Conservation (phyloP, 1,139 yeast genomes). For the Pichia sp. region DNA sequence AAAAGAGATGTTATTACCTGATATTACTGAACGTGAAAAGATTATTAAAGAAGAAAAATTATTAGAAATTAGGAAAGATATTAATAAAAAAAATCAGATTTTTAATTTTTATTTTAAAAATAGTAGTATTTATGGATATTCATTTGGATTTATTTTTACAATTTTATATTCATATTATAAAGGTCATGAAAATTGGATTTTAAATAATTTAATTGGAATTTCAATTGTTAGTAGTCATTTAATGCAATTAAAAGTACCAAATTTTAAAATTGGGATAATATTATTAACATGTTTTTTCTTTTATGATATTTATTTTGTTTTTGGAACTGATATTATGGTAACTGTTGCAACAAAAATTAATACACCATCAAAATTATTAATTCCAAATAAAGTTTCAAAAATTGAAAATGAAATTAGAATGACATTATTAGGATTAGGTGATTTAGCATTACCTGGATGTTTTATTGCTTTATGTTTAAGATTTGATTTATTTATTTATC, state of each 20-base stretch:
- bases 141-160: slow-evolving; percentile 28
- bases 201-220: slow-evolving; percentile 34
- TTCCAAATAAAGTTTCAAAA: slow-evolving; percentile 35
- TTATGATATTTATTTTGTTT: slow-evolving; percentile 64
- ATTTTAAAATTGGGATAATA: slow-evolving; percentile 40
- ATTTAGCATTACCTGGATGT: slow-evolving; percentile 52
- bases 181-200: slow-evolving; percentile 32
- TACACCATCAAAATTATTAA: slow-evolving; percentile 48
- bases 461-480: slow-evolving; percentile 45
- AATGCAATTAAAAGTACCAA: slow-evolving; percentile 28
- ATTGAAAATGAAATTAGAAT: slow-evolving; percentile 18
- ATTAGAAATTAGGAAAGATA: slow-evolving; percentile 19
- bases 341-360: slow-evolving; percentile 53
- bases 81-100: slow-evolving; percentile 29
- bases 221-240: slow-evolving; percentile 30
- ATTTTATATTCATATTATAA: slow-evolving; percentile 27
- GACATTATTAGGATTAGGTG: slow-evolving; percentile 52
- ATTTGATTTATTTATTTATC: slow-evolving; percentile 40
- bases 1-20: slow-evolving; percentile 20
- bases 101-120: slow-evolving; percentile 33
- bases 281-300: slow-evolving; percentile 46
- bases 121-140: slow-evolving; percentile 30
- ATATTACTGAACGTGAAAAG: slow-evolving; percentile 24
- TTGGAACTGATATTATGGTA: slow-evolving; percentile 55
- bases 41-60: slow-evolving; percentile 22